Percentiles rank a stretch among this genome's conserved stretches.
phyloP scores from a whole-genome alignment of 2,329 filamentous ascomycete genomes.

The Cladosporium velox region DNA sequence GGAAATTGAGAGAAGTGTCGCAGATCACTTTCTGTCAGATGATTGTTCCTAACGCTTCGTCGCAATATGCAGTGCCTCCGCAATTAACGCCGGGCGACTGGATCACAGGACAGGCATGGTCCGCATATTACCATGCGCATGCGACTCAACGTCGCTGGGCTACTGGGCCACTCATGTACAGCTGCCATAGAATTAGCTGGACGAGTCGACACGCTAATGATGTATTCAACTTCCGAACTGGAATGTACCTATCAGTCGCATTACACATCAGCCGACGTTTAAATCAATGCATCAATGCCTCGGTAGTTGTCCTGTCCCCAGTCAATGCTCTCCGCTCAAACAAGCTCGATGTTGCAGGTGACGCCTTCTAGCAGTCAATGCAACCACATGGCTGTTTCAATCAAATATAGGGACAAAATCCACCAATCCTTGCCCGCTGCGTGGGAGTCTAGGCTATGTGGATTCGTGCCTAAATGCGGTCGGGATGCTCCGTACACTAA shows the following conservation, averaged over 20 bases:
- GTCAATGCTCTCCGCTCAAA: conserved; percentile 1
- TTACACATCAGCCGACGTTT: background rate
- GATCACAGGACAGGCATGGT: background rate
- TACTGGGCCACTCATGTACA: background rate
- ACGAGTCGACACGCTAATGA: background rate
- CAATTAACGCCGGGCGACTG: background rate
- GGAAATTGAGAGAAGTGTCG: background rate
- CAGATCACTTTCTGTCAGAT: background rate
- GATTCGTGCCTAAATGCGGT: conserved; percentile 2
- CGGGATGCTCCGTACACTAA: conserved; percentile 10
- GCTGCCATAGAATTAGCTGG: background rate
- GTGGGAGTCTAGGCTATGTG: background rate
- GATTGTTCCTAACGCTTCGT: background rate
- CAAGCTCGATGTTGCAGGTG: background rate
- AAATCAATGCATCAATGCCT: background rate
- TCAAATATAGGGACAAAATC: conserved; percentile 4
- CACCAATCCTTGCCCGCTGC: conserved; percentile 1
- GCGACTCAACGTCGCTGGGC: conserved; percentile 16
- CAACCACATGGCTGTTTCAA: conserved; percentile 6
- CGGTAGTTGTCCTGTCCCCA: background rate
- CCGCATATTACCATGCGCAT: background rate
- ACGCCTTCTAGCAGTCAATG: background rate
- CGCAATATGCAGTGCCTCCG: background rate
- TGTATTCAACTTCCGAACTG: background rate
- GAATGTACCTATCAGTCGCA: background rate